Conservation (phyloP, 805 yeast genomes). For the Diddensiella transvaalensis region DNA sequence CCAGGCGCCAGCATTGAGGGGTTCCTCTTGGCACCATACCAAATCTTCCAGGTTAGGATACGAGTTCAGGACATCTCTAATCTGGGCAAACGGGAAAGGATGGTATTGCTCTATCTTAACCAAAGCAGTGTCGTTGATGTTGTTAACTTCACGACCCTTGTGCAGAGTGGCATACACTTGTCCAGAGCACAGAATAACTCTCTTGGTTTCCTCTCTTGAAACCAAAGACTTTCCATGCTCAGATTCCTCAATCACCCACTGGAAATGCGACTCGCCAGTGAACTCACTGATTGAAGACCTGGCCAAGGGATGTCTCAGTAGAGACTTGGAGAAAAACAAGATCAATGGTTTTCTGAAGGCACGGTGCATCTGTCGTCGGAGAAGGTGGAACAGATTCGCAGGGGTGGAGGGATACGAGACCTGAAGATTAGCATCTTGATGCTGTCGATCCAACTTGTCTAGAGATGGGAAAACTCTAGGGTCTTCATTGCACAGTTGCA, state of each 20-base stretch:
- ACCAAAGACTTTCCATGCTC: constrained; percentile 78
- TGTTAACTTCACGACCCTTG: constrained; percentile 78
- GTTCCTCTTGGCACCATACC: constrained; percentile 98
- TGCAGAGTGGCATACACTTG: constrained; percentile 92
- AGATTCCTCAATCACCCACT: constrained; percentile 91
- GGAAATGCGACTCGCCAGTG: constrained; percentile 87
- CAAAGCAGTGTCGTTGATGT: constrained; percentile 80
- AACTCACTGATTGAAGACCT: constrained; percentile 80
- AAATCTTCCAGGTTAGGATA: constrained; percentile 84
- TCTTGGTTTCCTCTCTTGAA: constrained; percentile 78
- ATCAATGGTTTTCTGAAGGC: constrained; percentile 87
- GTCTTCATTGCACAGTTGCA: constrained; percentile 94
- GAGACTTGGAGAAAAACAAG: constrained; percentile 84
- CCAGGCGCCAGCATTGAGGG: constrained; percentile 94
- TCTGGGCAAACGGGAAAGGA: constrained; percentile 97
- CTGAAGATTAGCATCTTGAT: constrained; percentile 98
- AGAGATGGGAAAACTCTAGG: constrained; percentile 88
- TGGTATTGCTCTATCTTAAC: constrained; percentile 90
- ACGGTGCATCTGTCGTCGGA: constrained; percentile 99
- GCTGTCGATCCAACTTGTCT: constrained; percentile 91
- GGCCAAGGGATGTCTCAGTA: constrained; percentile 97
- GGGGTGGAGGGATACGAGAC: constrained; percentile 98
- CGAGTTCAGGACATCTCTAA: constrained; percentile 74
- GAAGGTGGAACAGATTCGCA: constrained; percentile 89
- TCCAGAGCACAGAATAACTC: constrained; percentile 80